Evolutionary conservation across 2,329 filamentous ascomycete species (phyloP).

Genomic region (Ceratocystis eucalypticola): DNA sequence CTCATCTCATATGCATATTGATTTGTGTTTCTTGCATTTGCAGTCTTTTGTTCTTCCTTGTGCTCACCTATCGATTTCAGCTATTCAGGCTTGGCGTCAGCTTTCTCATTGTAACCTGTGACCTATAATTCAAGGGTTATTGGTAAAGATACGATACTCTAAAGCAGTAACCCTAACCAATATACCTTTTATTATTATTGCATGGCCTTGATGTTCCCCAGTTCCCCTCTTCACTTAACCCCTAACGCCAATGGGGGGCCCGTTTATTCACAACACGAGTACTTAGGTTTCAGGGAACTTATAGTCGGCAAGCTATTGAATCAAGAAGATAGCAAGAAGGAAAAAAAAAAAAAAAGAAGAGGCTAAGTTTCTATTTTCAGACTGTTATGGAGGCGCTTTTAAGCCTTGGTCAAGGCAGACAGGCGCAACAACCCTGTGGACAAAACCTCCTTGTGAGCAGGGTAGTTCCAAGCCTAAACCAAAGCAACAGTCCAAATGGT

Average conservation of each 20-base stretch:
- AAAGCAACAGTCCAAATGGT: not conserved
- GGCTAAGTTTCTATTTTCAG: slow-evolving; percentile 1
- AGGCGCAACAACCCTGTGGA: not conserved
- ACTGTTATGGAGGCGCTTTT: not conserved
- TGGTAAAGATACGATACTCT: too few species aligned
- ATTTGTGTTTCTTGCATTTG: slow-evolving; percentile 3
- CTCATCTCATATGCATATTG: not conserved
- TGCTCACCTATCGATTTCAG: not conserved
- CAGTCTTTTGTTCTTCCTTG: not conserved
- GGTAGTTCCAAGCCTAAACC: not conserved
- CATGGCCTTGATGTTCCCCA: too few species aligned
- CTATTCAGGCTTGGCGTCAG: not conserved
- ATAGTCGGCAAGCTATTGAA: not conserved
- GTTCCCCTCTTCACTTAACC: too few species aligned
- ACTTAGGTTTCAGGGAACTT: not conserved
- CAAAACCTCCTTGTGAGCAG: not conserved
- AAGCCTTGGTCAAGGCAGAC: slow-evolving; percentile 3
- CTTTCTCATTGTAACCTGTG: not conserved
- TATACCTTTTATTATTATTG: too few species aligned
- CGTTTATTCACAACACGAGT: not conserved
- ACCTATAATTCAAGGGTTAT: too few species aligned
- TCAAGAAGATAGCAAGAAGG: not conserved
- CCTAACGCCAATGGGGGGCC: too few species aligned
- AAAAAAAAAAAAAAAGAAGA: not conserved
- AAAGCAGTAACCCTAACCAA: too few species aligned